Conservation (phyloP, 768 basidiomycete genomes). For the Suillus sp. region DNA sequence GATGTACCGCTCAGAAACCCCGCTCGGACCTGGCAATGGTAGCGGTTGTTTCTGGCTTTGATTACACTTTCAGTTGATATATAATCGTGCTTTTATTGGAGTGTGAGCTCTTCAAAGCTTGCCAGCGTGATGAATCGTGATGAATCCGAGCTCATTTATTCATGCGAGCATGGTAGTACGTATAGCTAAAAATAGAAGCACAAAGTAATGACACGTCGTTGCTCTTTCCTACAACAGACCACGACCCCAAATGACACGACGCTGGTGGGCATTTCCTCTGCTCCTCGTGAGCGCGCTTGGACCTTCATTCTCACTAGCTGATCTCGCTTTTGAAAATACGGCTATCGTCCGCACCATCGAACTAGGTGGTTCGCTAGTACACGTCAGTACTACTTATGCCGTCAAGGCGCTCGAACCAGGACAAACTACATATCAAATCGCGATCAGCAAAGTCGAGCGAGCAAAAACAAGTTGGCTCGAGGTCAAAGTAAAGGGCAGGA, state of each 20-base stretch:
- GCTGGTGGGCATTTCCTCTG: conserved; percentile 49
- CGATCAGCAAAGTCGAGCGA: conserved; percentile 63
- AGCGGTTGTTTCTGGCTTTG: conserved; percentile 27
- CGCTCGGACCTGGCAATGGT: conserved; percentile 79
- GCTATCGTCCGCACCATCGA: conserved; percentile 88
- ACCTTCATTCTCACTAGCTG: conserved; percentile 41
- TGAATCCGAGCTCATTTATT: neutral
- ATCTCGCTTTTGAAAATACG: conserved; percentile 79
- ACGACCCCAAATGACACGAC: conserved; percentile 45
- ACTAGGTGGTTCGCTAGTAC: conserved; percentile 85
- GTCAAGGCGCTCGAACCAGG: conserved; percentile 69
- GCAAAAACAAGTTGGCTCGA: conserved; percentile 76
- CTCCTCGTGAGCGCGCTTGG: conserved; percentile 45
- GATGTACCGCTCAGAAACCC: conserved; percentile 78
- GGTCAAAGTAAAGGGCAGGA: conserved; percentile 75
- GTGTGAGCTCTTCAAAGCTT: neutral
- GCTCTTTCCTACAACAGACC: conserved; percentile 19
- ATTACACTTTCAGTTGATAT: neutral
- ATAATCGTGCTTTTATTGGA: conserved; percentile 1
- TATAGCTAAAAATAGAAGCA: conserved; percentile 20
- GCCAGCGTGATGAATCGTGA: neutral
- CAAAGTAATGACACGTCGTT: conserved; percentile 26
- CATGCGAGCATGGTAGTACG: neutral
- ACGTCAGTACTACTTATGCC: conserved; percentile 87
- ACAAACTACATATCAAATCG: conserved; percentile 66